Conservation (phyloP, 768 basidiomycete genomes). For the Sporobolomyces pararoseus region DNA sequence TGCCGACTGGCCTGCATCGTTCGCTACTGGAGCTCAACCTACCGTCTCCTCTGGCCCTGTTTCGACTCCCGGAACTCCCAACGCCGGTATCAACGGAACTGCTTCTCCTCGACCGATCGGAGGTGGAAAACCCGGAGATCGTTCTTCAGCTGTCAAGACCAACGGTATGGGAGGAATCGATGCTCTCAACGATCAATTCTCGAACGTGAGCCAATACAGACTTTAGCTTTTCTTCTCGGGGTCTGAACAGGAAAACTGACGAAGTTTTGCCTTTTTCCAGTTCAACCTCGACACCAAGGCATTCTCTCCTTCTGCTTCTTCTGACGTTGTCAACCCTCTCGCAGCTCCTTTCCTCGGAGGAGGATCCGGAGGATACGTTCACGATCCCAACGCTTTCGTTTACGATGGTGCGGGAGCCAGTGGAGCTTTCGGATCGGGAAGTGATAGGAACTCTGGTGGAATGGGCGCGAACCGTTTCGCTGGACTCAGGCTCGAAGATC, state of each 20-base stretch:
- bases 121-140: background rate
- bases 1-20: constrained; percentile 50
- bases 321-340: constrained; percentile 24
- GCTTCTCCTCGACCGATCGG: constrained; percentile 29
- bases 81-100: constrained; percentile 12
- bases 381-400: constrained; percentile 41
- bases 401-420: constrained; percentile 28
- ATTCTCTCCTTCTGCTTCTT: constrained; percentile 37
- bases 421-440: constrained; percentile 29
- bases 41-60: constrained; percentile 24
- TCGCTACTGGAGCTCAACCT: constrained; percentile 58
- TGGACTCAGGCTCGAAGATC: constrained; percentile 88
- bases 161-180: constrained; percentile 25
- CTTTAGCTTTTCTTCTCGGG: too few species aligned
- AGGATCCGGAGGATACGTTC: constrained; percentile 37
- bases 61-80: constrained; percentile 27
- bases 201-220: constrained; percentile 21
- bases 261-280: background rate
- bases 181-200: constrained; percentile 40
- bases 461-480: constrained; percentile 83
- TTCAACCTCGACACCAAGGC: constrained; percentile 43
- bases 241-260: background rate
- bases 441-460: constrained; percentile 24
- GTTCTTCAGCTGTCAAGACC: constrained; percentile 3
- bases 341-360: constrained; percentile 33